Evolutionary conservation across 2,329 filamentous ascomycete species (phyloP), one percentile per base, ranked within the genome.

Genomic region (Endocalyx cinctus): DNA sequence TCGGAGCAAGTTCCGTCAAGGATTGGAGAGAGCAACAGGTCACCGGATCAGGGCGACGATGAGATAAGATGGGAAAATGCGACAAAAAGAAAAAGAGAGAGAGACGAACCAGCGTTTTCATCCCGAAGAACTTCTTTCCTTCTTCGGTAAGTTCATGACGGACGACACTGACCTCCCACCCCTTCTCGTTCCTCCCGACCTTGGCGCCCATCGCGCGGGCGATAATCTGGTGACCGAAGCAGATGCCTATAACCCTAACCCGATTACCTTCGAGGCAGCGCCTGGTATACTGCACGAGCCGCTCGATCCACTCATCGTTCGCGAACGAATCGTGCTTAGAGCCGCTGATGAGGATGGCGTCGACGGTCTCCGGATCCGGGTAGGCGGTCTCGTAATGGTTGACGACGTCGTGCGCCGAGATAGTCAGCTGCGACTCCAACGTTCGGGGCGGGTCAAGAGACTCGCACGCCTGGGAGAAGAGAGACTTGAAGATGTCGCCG

Each of bases 161-260:
- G 16, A 75, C 75, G 3, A 92, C 87, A 31, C 82, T 79, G n/a
- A 85, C 65, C 62, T 94, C 88, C 88, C 87, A 94, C 3, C 86
- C 87, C 14, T 64, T 58, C 16, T 78, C 70, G 54, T 77, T 85
- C 34, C 78, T 65, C 22, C 70, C 79, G 3, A 94, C 83, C 47
- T 75, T 72, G 14, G 64, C 72, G 4, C 79, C 84, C 46, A 89
- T 55, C 1, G 86, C 84, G 33, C 87, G 71, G 1, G 75, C 86
- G 27, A 92, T 64, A 49, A 94, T 88, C 64, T 94, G 87, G 57
- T 94, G 87, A 5, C 87, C 87, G 57, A 90, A 94, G 60, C 87
- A 94, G 12, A 92, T 72, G 10, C 87, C 87, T 12, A 94, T 69
- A n/a, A 89, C 61, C 22, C 78, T 74, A 6, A 92, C 74, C 1